Evolutionary conservation across 2,329 filamentous ascomycete species (phyloP).

Genomic region (Lasiodiplodia theobromae): DNA sequence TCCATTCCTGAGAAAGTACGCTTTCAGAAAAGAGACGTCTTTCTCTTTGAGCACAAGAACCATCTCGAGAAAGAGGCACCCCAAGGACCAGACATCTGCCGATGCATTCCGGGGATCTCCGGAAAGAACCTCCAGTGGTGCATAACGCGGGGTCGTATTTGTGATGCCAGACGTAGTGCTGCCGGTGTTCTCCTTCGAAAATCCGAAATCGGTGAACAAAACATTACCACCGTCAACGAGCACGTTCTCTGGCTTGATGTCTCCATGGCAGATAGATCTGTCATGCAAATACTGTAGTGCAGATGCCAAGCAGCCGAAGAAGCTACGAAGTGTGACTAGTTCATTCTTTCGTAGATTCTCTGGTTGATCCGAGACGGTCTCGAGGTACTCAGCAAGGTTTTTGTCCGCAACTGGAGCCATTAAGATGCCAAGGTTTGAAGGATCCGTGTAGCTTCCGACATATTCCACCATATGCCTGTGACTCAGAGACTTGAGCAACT

Average conservation of each 20-base stretch:
- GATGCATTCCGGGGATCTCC: constrained; percentile 32
- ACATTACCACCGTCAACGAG: constrained; percentile 34
- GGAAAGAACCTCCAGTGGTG: constrained; percentile 34
- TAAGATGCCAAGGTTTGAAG: constrained; percentile 40
- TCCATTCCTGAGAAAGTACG: background rate
- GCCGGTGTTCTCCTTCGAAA: constrained; percentile 34
- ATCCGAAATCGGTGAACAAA: constrained; percentile 37
- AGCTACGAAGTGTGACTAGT: constrained; percentile 36
- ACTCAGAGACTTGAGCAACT: constrained; percentile 39
- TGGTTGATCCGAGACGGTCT: background rate
- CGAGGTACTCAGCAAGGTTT: constrained; percentile 44
- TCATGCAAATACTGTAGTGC: constrained; percentile 37
- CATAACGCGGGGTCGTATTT: constrained; percentile 32
- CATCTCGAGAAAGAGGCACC: constrained; percentile 36
- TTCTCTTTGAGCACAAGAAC: constrained; percentile 34
- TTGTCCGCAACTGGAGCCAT: constrained; percentile 47
- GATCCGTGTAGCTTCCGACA: constrained; percentile 45
- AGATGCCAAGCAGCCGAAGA: constrained; percentile 47
- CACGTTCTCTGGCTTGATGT: constrained; percentile 38
- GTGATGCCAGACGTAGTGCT: constrained; percentile 34
- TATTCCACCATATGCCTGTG: constrained; percentile 42
- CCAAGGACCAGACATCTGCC: constrained; percentile 37
- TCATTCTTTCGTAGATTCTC: background rate
- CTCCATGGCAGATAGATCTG: constrained; percentile 35
- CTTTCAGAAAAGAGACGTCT: background rate